Conservation (phyloP, 371 early-diverging fungal genomes). For the Circinella umbellata region DNA sequence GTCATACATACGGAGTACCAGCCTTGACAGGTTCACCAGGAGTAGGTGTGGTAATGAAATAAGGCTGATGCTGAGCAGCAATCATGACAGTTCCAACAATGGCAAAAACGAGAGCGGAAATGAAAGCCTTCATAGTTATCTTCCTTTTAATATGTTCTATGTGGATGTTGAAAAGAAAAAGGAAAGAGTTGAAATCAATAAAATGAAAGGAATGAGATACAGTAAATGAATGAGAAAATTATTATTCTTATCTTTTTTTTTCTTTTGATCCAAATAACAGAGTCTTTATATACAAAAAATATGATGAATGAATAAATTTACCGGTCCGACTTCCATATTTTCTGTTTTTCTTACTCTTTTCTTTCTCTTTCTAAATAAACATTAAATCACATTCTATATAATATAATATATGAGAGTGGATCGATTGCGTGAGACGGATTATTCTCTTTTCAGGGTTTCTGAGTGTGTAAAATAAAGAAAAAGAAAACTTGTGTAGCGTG, state of each 20-base stretch:
- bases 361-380: not conserved
- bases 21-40: slow-evolving; percentile 11
- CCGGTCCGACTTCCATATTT: slow-evolving; percentile 2
- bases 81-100: slow-evolving; percentile 9
- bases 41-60: slow-evolving; percentile 18
- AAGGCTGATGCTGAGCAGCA: slow-evolving; percentile 15
- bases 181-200: not conserved
- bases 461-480: not conserved
- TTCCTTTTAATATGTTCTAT: not conserved
- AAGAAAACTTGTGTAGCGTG: slow-evolving; percentile 1
- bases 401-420: no score
- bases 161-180: not conserved
- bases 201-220: not conserved
- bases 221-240: not conserved
- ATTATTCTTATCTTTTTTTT: not conserved
- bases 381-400: not conserved
- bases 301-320: not conserved
- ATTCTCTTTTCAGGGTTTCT: not conserved
- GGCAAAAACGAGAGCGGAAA: slow-evolving; percentile 12
- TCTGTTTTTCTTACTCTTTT: slow-evolving; percentile 5
- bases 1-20: slow-evolving; percentile 14
- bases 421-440: no score
- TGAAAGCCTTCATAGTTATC: slow-evolving; percentile 13
- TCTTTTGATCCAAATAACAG: not conserved
- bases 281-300: not conserved